These are phyloP conservation scores for Stagonosporopsis vannaccii DNA, from an alignment of 2,329 filamentous ascomycete genomes.

Conservation along the genomic window DNA sequence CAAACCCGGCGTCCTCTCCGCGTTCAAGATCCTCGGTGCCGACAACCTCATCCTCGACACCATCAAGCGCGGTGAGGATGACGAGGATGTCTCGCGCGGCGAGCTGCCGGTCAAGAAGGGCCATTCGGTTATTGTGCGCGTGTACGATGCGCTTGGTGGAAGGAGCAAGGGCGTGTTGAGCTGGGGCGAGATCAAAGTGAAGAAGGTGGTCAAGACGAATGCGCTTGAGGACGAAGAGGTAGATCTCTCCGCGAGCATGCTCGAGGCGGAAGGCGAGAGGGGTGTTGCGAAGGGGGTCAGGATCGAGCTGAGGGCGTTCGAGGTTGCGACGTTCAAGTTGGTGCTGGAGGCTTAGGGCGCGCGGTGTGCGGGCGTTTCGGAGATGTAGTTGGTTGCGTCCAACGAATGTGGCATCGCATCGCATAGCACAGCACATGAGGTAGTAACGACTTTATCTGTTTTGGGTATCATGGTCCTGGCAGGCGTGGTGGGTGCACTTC, in stretches of 20 bases:
- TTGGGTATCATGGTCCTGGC: too few relatives aligned
- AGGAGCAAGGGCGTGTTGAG: slow-evolving; percentile 74
- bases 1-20: slow-evolving; percentile 51
- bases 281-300: slow-evolving; percentile 58
- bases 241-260: slow-evolving; percentile 39
- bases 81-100: slow-evolving; percentile 60
- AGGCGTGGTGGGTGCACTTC: too few relatives aligned
- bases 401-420: too few relatives aligned
- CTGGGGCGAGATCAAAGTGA: slow-evolving; percentile 71
- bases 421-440: too few relatives aligned
- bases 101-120: slow-evolving; percentile 70
- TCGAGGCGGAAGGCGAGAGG: slow-evolving; percentile 63
- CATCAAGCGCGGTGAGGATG: slow-evolving; percentile 80
- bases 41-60: slow-evolving; percentile 81
- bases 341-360: slow-evolving; percentile 17
- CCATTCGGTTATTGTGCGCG: slow-evolving; percentile 79
- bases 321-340: slow-evolving; percentile 82
- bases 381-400: too few relatives aligned
- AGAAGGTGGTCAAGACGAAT: slow-evolving; percentile 83
- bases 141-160: slow-evolving; percentile 91
- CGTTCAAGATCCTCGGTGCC: slow-evolving; percentile 71
- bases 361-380: too few relatives aligned
- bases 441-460: too few relatives aligned
- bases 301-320: slow-evolving; percentile 73
- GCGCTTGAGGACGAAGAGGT: slow-evolving; percentile 86